Conservation (phyloP, 768 basidiomycete genomes). For the Naematelia aurantialba region DNA sequence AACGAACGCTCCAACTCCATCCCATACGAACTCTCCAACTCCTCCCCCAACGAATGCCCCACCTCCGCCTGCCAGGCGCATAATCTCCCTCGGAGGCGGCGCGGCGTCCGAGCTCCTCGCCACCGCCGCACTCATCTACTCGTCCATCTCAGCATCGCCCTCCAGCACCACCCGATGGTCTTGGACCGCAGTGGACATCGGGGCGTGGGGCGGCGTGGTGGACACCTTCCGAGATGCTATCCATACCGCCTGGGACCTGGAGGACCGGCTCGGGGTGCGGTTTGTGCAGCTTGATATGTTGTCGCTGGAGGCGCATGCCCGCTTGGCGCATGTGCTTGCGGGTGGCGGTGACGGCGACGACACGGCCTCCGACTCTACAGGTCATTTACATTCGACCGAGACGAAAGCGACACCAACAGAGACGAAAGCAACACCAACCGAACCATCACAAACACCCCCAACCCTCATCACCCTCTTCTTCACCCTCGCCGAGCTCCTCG, state of each 20-base stretch:
- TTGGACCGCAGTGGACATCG: constrained; percentile 45
- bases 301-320: neutral
- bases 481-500: constrained; percentile 47
- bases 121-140: constrained; percentile 24
- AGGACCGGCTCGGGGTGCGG: neutral
- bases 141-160: neutral
- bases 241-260: neutral
- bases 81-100: constrained; percentile 48
- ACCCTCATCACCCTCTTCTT: constrained; percentile 46
- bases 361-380: too few species aligned
- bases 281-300: neutral
- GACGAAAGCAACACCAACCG: neutral
- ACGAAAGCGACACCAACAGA: neutral
- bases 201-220: constrained; percentile 31
- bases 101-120: constrained; percentile 47
- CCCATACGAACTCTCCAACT: too few species aligned
- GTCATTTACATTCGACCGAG: neutral
- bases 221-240: constrained; percentile 14
- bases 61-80: constrained; percentile 3
- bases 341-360: too few species aligned
- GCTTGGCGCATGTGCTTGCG: neutral
- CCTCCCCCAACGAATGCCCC: neutral
- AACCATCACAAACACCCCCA: constrained; percentile 14
- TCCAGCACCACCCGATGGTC: neutral
- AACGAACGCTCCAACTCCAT: too few species aligned